phyloP scores from a whole-genome alignment of 345 rosid species.

The Gossypium arboreum region DNA sequence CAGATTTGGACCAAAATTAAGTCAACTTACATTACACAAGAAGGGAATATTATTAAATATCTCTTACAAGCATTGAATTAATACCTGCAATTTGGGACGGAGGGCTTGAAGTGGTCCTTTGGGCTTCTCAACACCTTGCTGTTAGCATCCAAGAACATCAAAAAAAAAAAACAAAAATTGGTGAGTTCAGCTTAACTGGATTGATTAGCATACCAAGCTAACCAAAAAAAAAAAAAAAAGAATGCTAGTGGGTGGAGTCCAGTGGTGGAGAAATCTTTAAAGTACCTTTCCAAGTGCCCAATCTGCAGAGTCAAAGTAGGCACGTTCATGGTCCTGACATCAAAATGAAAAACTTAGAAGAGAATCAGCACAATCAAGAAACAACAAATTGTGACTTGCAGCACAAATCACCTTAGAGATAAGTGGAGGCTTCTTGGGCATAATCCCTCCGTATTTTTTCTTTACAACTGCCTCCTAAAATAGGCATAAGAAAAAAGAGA shows the following conservation, averaged over 20 bases:
- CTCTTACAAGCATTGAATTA: not conserved
- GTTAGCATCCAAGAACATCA: conserved; percentile 26
- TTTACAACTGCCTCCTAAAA: conserved; percentile 65
- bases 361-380: conserved; percentile 3
- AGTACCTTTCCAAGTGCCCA: conserved; percentile 95
- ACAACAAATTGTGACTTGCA: not conserved
- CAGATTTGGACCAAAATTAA: not conserved
- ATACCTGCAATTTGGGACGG: conserved; percentile 97
- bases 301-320: conserved; percentile 98
- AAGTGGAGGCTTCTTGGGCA: conserved; percentile 97
- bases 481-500: not conserved
- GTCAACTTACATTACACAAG: not conserved
- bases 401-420: conserved; percentile 69
- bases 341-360: conserved; percentile 17
- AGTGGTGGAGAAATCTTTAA: not conserved
- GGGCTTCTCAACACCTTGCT: conserved; percentile 98
- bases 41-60: not conserved
- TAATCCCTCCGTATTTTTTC: conserved; percentile 89
- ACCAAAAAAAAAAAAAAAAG: conserved; percentile 28
- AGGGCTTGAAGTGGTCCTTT: conserved; percentile 99
- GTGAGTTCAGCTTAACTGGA: conserved; percentile 12
- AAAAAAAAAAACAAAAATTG: not conserved
- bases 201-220: conserved; percentile 8
- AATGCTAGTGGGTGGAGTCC: not conserved
- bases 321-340: conserved; percentile 89